phyloP scores from a whole-genome alignment of 2,329 filamentous ascomycete genomes.

The Aspergillus fijiensis region DNA sequence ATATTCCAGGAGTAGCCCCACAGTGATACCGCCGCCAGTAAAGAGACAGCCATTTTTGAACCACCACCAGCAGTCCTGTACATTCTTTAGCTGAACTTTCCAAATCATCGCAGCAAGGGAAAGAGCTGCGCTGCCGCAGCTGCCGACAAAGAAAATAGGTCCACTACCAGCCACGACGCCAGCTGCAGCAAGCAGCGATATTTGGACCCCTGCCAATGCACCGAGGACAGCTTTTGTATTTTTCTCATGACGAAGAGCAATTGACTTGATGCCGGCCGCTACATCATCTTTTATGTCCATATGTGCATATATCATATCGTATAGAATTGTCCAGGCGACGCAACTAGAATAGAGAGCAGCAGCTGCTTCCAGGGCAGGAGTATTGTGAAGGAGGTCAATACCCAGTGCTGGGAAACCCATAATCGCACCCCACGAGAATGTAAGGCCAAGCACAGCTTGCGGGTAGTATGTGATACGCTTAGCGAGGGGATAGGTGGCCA shows the following conservation, averaged over 20 bases:
- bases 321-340: constrained; percentile 50
- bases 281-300: constrained; percentile 54
- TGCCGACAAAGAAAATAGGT: constrained; percentile 58
- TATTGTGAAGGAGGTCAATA: constrained; percentile 44
- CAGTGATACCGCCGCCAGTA: constrained; percentile 59
- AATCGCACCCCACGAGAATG: constrained; percentile 53
- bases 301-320: constrained; percentile 54
- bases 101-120: constrained; percentile 60
- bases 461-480: constrained; percentile 56
- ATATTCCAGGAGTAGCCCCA: constrained; percentile 59
- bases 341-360: constrained; percentile 48
- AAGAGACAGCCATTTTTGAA: constrained; percentile 63
- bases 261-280: constrained; percentile 52
- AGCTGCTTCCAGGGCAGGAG: constrained; percentile 37
- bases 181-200: constrained; percentile 44
- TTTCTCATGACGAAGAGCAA: constrained; percentile 50
- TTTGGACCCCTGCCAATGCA: constrained; percentile 42
- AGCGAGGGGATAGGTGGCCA: constrained; percentile 51
- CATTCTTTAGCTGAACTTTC: constrained; percentile 57
- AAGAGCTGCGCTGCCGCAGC: constrained; percentile 56
- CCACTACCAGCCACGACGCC: constrained; percentile 54
- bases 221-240: constrained; percentile 47
- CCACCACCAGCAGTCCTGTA: constrained; percentile 64
- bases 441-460: constrained; percentile 52
- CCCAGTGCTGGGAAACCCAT: constrained; percentile 50